Conservation (phyloP, 2,329 filamentous ascomycete species). For the Ramularia endophylla region DNA sequence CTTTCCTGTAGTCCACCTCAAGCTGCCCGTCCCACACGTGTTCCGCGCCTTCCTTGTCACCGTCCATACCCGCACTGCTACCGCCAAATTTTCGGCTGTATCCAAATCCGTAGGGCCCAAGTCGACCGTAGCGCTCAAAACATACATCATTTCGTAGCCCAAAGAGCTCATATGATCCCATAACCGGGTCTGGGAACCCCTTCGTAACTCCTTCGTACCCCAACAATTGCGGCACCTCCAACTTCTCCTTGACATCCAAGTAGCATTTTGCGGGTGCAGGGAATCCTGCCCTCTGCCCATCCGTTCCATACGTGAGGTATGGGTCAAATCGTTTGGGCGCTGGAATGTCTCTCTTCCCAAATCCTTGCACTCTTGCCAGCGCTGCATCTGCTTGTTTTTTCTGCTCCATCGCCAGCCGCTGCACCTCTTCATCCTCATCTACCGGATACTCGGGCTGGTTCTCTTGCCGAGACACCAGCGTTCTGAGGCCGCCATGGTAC, state of each 20-base stretch:
- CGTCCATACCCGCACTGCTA: slow-evolving; percentile 76
- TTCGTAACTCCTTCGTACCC: slow-evolving; percentile 72
- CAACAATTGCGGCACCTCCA: slow-evolving; percentile 63
- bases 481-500: slow-evolving; percentile 84
- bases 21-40: slow-evolving; percentile 66
- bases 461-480: slow-evolving; percentile 57
- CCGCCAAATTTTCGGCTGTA: slow-evolving; percentile 76
- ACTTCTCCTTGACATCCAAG: slow-evolving; percentile 59
- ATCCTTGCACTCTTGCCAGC: slow-evolving; percentile 28
- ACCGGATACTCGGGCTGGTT: slow-evolving; percentile 79
- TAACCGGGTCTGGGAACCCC: slow-evolving; percentile 76
- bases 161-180: slow-evolving; percentile 81
- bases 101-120: slow-evolving; percentile 84
- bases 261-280: slow-evolving; percentile 69
- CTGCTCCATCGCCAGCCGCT: slow-evolving; percentile 32
- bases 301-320: slow-evolving; percentile 58
- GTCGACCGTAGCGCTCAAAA: slow-evolving; percentile 83
- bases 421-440: slow-evolving; percentile 52
- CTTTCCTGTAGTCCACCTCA: slow-evolving; percentile 68
- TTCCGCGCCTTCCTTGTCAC: slow-evolving; percentile 74
- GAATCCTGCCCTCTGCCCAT: slow-evolving; percentile 37
- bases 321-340: slow-evolving; percentile 52
- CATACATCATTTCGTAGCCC: slow-evolving; percentile 79
- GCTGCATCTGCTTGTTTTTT: slow-evolving; percentile 35
- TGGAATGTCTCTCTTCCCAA: slow-evolving; percentile 27